Percentiles rank a stretch among this genome's conserved stretches.
Conservation (phyloP, 208 protist genomes). For the Trypanosoma platydactyli region DNA sequence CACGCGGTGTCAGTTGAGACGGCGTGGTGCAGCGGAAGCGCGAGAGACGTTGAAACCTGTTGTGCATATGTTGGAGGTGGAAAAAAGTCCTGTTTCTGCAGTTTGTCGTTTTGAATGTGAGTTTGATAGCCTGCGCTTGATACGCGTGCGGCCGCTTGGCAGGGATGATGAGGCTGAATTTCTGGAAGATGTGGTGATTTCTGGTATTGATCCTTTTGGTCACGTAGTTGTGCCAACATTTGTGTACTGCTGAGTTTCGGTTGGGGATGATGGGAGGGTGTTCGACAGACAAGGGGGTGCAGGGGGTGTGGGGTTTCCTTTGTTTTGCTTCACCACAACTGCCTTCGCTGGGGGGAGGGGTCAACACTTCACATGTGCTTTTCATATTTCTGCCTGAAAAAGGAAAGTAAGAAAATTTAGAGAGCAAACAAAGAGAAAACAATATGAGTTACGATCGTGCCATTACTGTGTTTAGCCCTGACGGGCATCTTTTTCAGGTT, state of each 20-base stretch:
- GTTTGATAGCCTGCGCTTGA: constrained; percentile 28
- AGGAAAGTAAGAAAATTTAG: constrained; percentile 18
- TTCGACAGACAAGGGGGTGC: background rate
- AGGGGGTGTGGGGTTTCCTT: no score
- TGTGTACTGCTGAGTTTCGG: constrained; percentile 34
- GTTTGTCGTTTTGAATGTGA: constrained; percentile 11
- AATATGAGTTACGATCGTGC: constrained; percentile 98
- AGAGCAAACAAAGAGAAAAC: constrained; percentile 19
- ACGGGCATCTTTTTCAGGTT: constrained; percentile 99
- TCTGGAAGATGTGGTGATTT: constrained; percentile 12
- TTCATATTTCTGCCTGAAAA: background rate
- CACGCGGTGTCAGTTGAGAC: constrained; percentile 9
- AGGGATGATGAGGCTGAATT: constrained; percentile 11
- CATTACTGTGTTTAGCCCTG: constrained; percentile 99
- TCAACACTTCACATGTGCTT: no score
- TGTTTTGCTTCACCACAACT: no score
- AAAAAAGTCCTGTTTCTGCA: constrained; percentile 21
- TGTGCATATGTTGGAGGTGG: constrained; percentile 17
- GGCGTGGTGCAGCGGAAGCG: background rate
- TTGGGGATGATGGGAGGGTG: background rate
- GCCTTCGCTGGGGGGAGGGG: no score
- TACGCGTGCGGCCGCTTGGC: constrained; percentile 11
- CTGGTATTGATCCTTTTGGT: constrained; percentile 35
- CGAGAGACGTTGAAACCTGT: background rate
- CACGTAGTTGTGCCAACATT: constrained; percentile 46